A percentile compares a stretch with the other conserved stretches of the same genome.
These are phyloP conservation scores for Ophiocordyceps unilateralis DNA, from an alignment of 2,329 filamentous ascomycete genomes.

Conservation along the genomic window DNA sequence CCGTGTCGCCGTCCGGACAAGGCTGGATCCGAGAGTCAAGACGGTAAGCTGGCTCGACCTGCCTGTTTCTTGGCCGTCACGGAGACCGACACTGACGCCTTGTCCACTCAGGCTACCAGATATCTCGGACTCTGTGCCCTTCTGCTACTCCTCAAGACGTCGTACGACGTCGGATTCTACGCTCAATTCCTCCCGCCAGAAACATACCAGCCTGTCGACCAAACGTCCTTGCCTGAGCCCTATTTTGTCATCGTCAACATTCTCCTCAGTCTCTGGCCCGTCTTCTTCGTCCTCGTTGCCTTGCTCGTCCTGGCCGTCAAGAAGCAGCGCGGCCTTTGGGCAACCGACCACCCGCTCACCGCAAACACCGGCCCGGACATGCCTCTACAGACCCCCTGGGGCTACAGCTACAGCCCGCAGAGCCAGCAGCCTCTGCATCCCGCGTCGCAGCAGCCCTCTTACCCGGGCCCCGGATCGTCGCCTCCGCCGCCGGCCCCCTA, in stretches of 20 bases:
- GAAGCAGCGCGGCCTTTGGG: constrained; percentile 11
- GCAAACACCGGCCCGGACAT: neutral
- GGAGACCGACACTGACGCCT: neutral
- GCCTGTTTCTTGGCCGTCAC: neutral
- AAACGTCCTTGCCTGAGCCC: neutral
- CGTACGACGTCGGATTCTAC: constrained; percentile 8
- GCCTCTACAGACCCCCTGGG: constrained; percentile 6
- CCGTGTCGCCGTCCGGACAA: constrained; percentile 7
- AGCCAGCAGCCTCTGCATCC: constrained; percentile 4
- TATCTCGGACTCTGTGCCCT: constrained; percentile 8
- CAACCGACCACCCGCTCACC: constrained; percentile 5
- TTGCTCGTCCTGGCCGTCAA: constrained; percentile 11
- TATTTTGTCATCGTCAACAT: constrained; percentile 8
- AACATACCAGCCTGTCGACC: neutral
- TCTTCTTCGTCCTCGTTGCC: constrained; percentile 10
- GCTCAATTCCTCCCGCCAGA: constrained; percentile 3
- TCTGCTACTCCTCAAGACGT: constrained; percentile 10
- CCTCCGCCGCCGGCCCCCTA: neutral
- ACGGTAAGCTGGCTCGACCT: constrained; percentile 3
- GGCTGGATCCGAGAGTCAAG: constrained; percentile 3
- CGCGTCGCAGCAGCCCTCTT: neutral
- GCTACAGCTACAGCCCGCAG: constrained; percentile 4
- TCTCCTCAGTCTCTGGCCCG: constrained; percentile 9
- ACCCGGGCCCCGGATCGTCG: neutral
- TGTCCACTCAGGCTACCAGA: constrained; percentile 5